A percentile compares a stretch with the other conserved stretches of the same genome.
Evolutionary conservation across 1,284 basidiomycete genomes (phyloP).

Genomic region (Cystobasidium pallidum): DNA sequence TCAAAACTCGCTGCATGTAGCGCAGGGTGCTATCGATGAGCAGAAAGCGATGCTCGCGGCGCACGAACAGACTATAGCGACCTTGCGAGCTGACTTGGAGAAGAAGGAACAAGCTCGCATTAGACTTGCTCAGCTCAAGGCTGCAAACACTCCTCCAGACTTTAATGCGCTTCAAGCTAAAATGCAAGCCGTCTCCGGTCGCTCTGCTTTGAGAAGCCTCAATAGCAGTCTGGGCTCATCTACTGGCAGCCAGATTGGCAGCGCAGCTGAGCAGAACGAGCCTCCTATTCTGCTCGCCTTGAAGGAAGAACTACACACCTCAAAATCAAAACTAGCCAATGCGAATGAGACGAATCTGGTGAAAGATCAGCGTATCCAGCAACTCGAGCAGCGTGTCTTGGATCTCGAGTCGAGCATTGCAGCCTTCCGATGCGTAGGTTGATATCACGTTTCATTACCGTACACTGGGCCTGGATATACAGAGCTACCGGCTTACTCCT

Average conservation of each 20-base stretch:
- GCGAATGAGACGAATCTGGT: background rate
- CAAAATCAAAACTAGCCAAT: background rate
- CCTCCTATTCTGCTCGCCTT: background rate
- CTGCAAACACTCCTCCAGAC: constrained; percentile 37
- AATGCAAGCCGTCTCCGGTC: constrained; percentile 20
- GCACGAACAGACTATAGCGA: constrained; percentile 1
- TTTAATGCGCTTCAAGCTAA: constrained; percentile 21
- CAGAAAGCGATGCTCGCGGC: background rate
- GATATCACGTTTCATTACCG: too few species aligned
- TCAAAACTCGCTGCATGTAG: background rate
- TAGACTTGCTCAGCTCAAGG: constrained; percentile 27
- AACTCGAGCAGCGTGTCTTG: constrained; percentile 9
- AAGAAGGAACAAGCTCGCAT: constrained; percentile 26
- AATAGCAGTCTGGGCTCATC: background rate
- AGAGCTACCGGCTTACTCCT: too few species aligned
- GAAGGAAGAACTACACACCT: background rate
- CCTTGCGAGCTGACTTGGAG: constrained; percentile 18
- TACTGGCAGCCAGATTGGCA: background rate
- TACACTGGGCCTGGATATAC: too few species aligned
- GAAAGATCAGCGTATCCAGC: background rate
- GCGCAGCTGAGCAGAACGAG: background rate
- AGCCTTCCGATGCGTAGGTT: constrained; percentile 2
- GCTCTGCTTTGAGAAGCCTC: background rate
- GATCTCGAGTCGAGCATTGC: constrained; percentile 15
- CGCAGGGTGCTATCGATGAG: background rate